Conservation (phyloP, 75 land plant genomes). For the Azolla pinnata region DNA sequence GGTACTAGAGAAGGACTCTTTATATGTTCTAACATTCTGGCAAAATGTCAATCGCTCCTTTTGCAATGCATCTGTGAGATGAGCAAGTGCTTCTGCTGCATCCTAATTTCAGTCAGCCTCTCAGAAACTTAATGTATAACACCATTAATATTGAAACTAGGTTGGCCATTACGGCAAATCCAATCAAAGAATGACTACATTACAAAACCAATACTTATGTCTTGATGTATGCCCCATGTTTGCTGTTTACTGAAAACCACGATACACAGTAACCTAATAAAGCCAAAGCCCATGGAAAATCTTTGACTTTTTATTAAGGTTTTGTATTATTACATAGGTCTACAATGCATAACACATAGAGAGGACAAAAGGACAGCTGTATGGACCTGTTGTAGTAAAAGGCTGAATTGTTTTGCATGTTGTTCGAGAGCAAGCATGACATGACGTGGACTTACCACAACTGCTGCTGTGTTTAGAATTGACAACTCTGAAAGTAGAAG, state of each 20-base stretch:
- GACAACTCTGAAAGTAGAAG: slow-evolving; percentile 41
- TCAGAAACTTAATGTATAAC: neutral
- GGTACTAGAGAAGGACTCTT: slow-evolving; percentile 29
- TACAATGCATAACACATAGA: neutral
- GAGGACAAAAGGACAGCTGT: too few relatives aligned
- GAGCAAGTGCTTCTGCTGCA: slow-evolving; percentile 83
- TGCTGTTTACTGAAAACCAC: too few relatives aligned
- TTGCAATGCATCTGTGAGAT: slow-evolving; percentile 59
- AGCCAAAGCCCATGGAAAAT: too few relatives aligned
- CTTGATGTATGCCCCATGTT: too few relatives aligned
- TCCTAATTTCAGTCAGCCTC: too few relatives aligned
- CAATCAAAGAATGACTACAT: too few relatives aligned
- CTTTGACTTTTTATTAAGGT: neutral
- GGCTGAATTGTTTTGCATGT: slow-evolving; percentile 53
- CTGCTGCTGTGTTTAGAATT: slow-evolving; percentile 16
- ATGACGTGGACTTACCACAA: slow-evolving; percentile 41
- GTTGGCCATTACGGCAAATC: too few relatives aligned
- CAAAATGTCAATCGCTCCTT: slow-evolving; percentile 39
- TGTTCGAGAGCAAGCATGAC: slow-evolving; percentile 52
- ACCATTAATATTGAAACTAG: slow-evolving; percentile 1
- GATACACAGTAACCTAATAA: too few relatives aligned
- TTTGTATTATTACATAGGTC: neutral
- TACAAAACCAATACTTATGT: too few relatives aligned
- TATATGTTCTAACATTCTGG: slow-evolving; percentile 22
- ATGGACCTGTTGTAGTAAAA: slow-evolving; percentile 70